Evolutionary conservation across 345 rosid species (phyloP), one percentile per base, ranked within the genome.

Genomic region (Populus ilicifolia): DNA sequence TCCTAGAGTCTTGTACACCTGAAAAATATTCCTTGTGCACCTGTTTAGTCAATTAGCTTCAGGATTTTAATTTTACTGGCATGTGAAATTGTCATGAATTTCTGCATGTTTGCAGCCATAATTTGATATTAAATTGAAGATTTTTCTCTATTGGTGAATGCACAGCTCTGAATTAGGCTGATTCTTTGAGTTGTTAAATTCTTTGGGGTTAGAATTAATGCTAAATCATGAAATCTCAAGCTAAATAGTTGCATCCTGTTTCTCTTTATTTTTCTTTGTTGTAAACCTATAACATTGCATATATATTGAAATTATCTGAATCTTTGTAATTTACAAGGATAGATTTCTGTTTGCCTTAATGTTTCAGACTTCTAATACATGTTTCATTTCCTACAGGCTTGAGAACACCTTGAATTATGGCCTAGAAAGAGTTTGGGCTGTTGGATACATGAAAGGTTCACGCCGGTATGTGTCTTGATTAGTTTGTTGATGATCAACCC

Each of bases 361-460:
- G 48, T 18, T 54, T 36, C 33, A 18, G 38, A 72, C 33, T 25
- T 67, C 2, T 54, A 35, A 74, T 18, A 66, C 18, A 39, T 29
- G 8, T 73, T 75, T 59, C n/a, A 18, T 73, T 39, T 59, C 71
- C 72, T 76, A 48, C 92, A 96, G 99, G 91, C 97, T 89, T 62
- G 97, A 93, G 86, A 89, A 91, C 73, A 93, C 94, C 62, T 80
- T 91, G 82, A 96, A 96, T 83, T 96, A 96, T 78, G 97, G 97
- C 64, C 95, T 96, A 64, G 99, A 96, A 87, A 89, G 99, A 84
- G 99, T 96, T 77, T 94, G 99, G 99, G 94, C 98, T 35, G 79
- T 94, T 41, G 99, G 98, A 61, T 90, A 89, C 75, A 85, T 92
- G 85, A 96, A 88, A 82, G 79, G 97, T 78, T 96, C 99, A 70